Percentiles rank a stretch among this genome's conserved stretches.
Evolutionary conservation across 768 basidiomycete genomes (phyloP).

Genomic region (Psilocybe sp.): DNA sequence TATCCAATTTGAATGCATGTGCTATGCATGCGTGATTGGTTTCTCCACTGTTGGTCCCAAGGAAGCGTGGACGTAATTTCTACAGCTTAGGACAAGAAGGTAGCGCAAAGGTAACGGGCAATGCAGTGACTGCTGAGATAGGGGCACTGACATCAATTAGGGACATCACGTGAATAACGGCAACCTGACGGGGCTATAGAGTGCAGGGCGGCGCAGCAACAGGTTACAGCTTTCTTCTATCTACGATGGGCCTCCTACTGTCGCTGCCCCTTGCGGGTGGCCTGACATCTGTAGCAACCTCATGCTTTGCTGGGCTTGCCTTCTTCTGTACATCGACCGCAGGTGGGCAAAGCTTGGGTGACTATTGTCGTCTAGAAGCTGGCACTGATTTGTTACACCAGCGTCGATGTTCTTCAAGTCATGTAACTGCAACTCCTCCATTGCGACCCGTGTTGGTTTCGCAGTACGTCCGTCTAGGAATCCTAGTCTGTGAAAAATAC

Average conservation of each 20-base stretch:
- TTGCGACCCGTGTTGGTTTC: conserved; percentile 95
- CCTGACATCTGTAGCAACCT: conserved; percentile 71
- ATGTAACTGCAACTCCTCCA: conserved; percentile 98
- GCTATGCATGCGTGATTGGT: too few relatives aligned
- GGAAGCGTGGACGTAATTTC: too few relatives aligned
- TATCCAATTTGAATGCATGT: too few relatives aligned
- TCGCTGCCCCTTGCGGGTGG: conserved; percentile 72
- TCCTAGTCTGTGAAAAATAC: conserved; percentile 1
- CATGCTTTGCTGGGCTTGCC: conserved; percentile 78
- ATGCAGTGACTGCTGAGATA: too few relatives aligned
- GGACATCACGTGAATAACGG: too few relatives aligned
- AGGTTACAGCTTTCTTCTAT: background rate
- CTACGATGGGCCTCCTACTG: conserved; percentile 67
- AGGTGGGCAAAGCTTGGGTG: conserved; percentile 40
- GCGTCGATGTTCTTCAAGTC: conserved; percentile 98
- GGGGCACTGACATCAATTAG: too few relatives aligned
- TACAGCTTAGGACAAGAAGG: too few relatives aligned
- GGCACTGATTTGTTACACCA: conserved; percentile 24
- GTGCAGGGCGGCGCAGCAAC: too few relatives aligned
- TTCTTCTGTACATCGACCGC: conserved; percentile 88
- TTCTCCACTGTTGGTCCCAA: too few relatives aligned
- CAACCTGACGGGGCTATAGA: too few relatives aligned
- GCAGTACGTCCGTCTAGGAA: conserved; percentile 50
- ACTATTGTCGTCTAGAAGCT: background rate
- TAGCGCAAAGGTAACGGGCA: too few relatives aligned